Percentiles rank a stretch among this genome's conserved stretches.
Conservation (phyloP, 2,329 filamentous ascomycete species). For the Daldinia eschscholtzii region DNA sequence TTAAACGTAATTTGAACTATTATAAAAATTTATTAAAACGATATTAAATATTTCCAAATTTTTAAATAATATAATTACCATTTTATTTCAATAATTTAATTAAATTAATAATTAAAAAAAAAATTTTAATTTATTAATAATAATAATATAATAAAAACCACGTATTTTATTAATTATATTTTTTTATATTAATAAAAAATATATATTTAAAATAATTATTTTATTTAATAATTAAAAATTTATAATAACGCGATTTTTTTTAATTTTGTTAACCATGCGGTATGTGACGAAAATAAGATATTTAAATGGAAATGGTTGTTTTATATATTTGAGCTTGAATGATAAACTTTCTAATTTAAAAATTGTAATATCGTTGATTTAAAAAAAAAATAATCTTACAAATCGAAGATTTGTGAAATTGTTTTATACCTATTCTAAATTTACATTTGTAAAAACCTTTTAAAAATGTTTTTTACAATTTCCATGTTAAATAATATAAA, state of each 20-base stretch:
- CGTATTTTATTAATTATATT: too few species aligned
- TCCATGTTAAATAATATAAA: too few species aligned
- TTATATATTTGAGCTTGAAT: background rate
- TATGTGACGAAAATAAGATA: background rate
- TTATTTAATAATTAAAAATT: background rate
- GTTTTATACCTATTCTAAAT: too few species aligned
- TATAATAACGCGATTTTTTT: background rate
- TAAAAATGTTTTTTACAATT: too few species aligned
- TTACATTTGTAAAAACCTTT: too few species aligned
- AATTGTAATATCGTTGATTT: too few species aligned
- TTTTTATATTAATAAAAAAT: background rate
- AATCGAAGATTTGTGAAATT: too few species aligned
- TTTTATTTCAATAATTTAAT: background rate
- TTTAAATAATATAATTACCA: background rate
- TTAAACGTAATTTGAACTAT: background rate
- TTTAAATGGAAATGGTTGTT: background rate
- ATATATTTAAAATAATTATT: background rate
- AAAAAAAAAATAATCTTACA: too few species aligned
- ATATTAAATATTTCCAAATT: background rate
- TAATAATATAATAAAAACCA: background rate
- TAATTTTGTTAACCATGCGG: background rate
- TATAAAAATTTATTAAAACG: background rate
- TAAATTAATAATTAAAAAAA: background rate
- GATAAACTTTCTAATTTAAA: too few species aligned
- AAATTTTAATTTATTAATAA: background rate